These are phyloP conservation scores for Neonothopanus nambi DNA, from an alignment of 1,284 basidiomycete genomes.

Conservation along the genomic window DNA sequence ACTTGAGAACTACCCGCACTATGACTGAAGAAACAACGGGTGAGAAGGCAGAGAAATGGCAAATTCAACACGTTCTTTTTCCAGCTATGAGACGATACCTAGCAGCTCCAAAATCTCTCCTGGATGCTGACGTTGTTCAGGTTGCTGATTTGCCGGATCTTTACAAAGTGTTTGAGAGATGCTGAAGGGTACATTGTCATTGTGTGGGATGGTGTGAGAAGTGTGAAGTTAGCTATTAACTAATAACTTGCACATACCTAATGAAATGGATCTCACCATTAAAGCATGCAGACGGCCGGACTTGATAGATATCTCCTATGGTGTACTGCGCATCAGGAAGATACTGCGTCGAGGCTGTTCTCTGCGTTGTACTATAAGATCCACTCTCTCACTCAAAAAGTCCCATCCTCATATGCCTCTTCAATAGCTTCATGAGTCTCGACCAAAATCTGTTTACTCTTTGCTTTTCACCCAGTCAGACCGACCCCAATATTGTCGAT, in stretches of 20 bases:
- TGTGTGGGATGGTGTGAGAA: too few species aligned
- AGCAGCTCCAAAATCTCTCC: conserved; percentile 63
- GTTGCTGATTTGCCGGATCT: conserved; percentile 86
- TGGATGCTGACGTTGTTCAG: conserved; percentile 80
- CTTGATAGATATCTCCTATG: too few species aligned
- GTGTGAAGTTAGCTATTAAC: too few species aligned
- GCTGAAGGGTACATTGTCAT: conserved; percentile 46
- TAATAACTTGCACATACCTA: too few species aligned
- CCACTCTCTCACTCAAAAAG: too few species aligned
- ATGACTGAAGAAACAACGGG: conserved; percentile 34
- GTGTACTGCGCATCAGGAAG: too few species aligned
- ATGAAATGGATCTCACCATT: too few species aligned
- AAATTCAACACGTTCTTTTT: conserved; percentile 87
- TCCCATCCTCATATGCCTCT: too few species aligned
- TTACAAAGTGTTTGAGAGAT: conserved; percentile 90
- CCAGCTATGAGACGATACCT: conserved; percentile 80
- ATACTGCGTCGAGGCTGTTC: too few species aligned
- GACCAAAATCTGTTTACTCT: conserved; percentile 83
- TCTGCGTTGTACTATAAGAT: too few species aligned
- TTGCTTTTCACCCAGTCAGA: conserved; percentile 54
- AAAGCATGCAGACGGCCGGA: too few species aligned
- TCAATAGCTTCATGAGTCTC: conserved; percentile 66
- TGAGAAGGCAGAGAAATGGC: conserved; percentile 71
- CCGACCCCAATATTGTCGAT: conserved; percentile 62
- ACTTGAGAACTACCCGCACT: conserved; percentile 12